These are phyloP conservation scores for Nasturtium officinale DNA, from an alignment of 345 rosid genomes.

Conservation along the genomic window DNA sequence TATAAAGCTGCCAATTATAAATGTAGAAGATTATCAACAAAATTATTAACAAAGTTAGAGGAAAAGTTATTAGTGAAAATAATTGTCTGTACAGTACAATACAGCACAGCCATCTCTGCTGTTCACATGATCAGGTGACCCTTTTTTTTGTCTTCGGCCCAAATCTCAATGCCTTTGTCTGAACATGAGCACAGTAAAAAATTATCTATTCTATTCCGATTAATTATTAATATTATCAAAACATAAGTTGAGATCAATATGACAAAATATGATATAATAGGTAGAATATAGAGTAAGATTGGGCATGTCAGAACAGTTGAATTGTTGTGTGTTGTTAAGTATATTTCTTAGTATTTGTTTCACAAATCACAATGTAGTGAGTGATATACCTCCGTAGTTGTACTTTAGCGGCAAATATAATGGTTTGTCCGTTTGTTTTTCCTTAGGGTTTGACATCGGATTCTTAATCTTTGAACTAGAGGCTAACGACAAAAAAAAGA, in stretches of 20 bases:
- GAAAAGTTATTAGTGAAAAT: conserved; percentile 35
- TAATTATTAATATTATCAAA: not conserved
- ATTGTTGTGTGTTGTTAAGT: not conserved
- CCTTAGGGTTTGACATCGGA: conserved; percentile 8
- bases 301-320: conserved; percentile 4
- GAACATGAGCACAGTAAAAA: conserved; percentile 17
- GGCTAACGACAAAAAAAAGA: not conserved
- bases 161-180: conserved; percentile 27
- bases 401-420: conserved; percentile 19
- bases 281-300: not conserved
- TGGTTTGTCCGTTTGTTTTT: conserved; percentile 5
- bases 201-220: not conserved
- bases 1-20: conserved; percentile 25
- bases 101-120: conserved; percentile 42
- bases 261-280: conserved; percentile 2
- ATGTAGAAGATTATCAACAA: conserved; percentile 9
- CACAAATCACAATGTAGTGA: conserved; percentile 23
- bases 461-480: conserved; percentile 8
- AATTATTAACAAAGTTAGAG: conserved; percentile 8
- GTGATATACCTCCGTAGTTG: conserved; percentile 25
- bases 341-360: not conserved
- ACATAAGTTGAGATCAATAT: conserved; percentile 12
- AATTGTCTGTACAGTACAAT: conserved; percentile 38
- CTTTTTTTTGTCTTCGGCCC: conserved; percentile 29
- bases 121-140: conserved; percentile 41